A percentile compares a stretch with the other conserved stretches of the same genome.
Evolutionary conservation across 768 basidiomycete species (phyloP).

Genomic region (Myochromella boudieri): DNA sequence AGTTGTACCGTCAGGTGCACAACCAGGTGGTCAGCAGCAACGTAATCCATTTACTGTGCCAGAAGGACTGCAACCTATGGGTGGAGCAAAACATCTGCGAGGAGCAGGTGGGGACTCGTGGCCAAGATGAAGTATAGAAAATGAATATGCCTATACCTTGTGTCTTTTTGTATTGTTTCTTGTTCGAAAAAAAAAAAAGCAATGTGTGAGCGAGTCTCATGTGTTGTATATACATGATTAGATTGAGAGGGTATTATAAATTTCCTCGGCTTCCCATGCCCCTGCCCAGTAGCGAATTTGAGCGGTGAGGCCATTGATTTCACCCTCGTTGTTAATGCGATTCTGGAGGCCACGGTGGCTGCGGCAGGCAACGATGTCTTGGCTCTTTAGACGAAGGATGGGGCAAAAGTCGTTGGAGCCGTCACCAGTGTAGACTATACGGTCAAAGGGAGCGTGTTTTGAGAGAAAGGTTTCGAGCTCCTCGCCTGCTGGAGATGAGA

Average conservation of each 20-base stretch:
- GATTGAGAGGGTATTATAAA: conserved; percentile 48
- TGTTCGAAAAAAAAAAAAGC: conserved; percentile 13
- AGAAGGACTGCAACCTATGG: conserved; percentile 38
- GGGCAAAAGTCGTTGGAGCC: conserved; percentile 97
- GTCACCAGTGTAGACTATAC: conserved; percentile 90
- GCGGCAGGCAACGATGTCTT: conserved; percentile 83
- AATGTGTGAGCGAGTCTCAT: conserved; percentile 23
- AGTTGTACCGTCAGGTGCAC: conserved; percentile 50
- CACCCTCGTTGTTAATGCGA: conserved; percentile 74
- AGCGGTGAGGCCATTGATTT: conserved; percentile 62
- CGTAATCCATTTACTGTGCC: conserved; percentile 42
- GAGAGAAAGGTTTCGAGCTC: conserved; percentile 84
- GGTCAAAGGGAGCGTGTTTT: conserved; percentile 65
- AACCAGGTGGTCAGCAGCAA: conserved; percentile 28
- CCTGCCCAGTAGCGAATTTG: conserved; percentile 85
- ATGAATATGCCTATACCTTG: background rate
- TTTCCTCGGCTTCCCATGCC: conserved; percentile 96
- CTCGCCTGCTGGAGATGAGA: conserved; percentile 55
- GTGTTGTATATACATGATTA: conserved; percentile 7
- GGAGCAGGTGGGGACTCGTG: conserved; percentile 55
- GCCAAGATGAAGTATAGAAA: conserved; percentile 53
- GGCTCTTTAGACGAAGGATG: conserved; percentile 72
- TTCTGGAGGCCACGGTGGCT: conserved; percentile 74
- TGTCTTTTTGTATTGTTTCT: conserved; percentile 10
- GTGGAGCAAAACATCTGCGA: conserved; percentile 53